phyloP scores from a whole-genome alignment of 1,139 yeast species.

The Groenewaldozyma auringiensis region DNA sequence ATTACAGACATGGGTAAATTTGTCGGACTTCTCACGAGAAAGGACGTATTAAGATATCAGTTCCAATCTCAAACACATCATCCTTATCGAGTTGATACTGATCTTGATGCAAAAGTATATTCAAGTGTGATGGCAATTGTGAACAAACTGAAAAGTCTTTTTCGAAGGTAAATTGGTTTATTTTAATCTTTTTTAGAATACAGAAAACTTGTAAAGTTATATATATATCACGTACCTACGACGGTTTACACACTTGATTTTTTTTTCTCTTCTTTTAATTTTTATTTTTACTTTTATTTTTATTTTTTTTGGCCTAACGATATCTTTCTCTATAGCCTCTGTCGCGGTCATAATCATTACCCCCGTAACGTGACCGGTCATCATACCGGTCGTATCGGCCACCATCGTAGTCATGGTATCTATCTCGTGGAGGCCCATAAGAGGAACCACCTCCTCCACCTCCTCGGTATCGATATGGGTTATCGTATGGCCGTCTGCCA shows the following conservation, averaged over 20 bases:
- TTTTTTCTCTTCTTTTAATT: too few relatives aligned
- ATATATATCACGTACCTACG: too few relatives aligned
- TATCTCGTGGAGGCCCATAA: slow-evolving; percentile 16
- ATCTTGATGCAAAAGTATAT: slow-evolving; percentile 22
- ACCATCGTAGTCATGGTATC: slow-evolving; percentile 14
- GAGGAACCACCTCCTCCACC: slow-evolving; percentile 19
- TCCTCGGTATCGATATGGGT: slow-evolving; percentile 23
- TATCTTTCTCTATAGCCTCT: slow-evolving; percentile 9
- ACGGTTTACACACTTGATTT: too few relatives aligned
- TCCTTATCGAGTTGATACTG: slow-evolving; percentile 13
- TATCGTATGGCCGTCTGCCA: slow-evolving; percentile 22
- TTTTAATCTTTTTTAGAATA: too few relatives aligned
- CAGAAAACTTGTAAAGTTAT: too few relatives aligned
- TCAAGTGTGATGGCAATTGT: slow-evolving; percentile 10
- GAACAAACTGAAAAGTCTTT: not conserved
- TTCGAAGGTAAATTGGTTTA: not conserved
- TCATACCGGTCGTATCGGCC: slow-evolving; percentile 15
- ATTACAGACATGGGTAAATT: slow-evolving; percentile 50
- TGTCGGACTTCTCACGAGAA: slow-evolving; percentile 57
- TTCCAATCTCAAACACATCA: slow-evolving; percentile 18
- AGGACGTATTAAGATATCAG: slow-evolving; percentile 53
- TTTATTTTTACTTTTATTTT: not conserved
- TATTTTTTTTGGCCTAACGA: not conserved
- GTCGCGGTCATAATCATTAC: slow-evolving; percentile 10
- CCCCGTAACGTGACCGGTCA: slow-evolving; percentile 11